Evolutionary conservation across 140 eudicot species (phyloP), one percentile per base, ranked within the genome.

Genomic region (Ambrosia hybrid): DNA sequence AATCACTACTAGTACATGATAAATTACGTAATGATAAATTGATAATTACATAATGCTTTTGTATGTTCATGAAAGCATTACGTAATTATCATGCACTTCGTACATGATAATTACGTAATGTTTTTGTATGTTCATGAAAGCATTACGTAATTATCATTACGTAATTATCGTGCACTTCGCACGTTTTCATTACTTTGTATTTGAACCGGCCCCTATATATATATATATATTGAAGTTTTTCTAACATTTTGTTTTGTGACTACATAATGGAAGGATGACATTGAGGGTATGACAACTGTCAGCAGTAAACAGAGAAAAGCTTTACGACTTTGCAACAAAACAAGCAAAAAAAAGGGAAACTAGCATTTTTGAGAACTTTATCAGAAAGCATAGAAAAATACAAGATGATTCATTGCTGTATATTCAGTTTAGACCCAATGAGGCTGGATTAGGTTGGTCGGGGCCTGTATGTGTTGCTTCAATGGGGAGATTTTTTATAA

Each of bases 401-500:
- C 82, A 75, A 51, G 91, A 86, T 85, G 97, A 91, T 77, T 71
- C 87, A 8, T 75, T 85, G 73, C 71, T 82, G 65, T 88, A 77
- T 76, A 81, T 95, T 79, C 97, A 91, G 67, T 95, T 91, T 73
- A 81, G 81, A 67, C 96, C 82, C 12, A 74, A 78, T 72, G 81
- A 81, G 34, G 61, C 77, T 56, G 85, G 89, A 26, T 69, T 78
- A 49, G 86, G 83, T 57, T 95, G 99, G 99, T 95, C 99, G 4
- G 99, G 99, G 36, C 99, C 99, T 11, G 87, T 95, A 34, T 91
- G 97, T 71, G 90, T 95, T 73, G 89, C 99, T 70, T 91, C 99
- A 70, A 77, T 95, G 75, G 99, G 99, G 59, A 86, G 87, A 14
- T 95, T 95, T 80, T 95, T 91, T 60, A 73, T 95, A 36, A 91